These are phyloP conservation scores for Pestalotiopsis fici DNA, from an alignment of 2,329 filamentous ascomycete species.

Conservation along the genomic window DNA sequence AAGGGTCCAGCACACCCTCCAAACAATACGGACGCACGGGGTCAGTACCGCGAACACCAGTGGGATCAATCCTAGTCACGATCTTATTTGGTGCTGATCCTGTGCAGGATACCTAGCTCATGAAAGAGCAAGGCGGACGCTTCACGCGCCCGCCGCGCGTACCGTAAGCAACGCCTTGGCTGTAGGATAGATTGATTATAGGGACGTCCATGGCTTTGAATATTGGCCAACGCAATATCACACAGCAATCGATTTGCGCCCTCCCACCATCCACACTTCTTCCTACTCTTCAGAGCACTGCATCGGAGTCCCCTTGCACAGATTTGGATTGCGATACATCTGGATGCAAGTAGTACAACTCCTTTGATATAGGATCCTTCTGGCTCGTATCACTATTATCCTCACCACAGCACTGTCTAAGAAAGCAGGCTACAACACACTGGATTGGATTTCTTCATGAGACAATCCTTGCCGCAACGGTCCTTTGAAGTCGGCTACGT, in stretches of 20 bases:
- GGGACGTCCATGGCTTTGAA: background rate
- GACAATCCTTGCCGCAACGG: background rate
- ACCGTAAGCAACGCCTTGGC: background rate
- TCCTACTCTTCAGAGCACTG: too few species aligned
- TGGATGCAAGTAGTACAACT: too few species aligned
- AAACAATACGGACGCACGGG: slow-evolving; percentile 20
- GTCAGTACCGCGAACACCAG: background rate
- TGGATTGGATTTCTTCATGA: background rate
- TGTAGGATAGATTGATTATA: background rate
- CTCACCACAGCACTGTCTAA: background rate
- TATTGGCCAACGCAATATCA: too few species aligned
- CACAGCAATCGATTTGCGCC: too few species aligned
- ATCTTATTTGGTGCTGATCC: background rate
- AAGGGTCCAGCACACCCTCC: slow-evolving; percentile 13
- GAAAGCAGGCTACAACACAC: background rate
- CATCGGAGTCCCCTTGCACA: too few species aligned
- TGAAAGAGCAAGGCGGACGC: background rate
- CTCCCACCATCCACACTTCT: too few species aligned
- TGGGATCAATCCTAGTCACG: background rate
- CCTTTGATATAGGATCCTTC: background rate
- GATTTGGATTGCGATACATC: too few species aligned
- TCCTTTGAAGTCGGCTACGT: background rate
- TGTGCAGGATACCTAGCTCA: background rate
- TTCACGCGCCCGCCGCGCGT: background rate
- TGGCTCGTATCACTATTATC: background rate